A percentile compares a stretch with the other conserved stretches of the same genome.
Conservation (phyloP, 108 stramenopile genomes). For the Nitzschia sp. region DNA sequence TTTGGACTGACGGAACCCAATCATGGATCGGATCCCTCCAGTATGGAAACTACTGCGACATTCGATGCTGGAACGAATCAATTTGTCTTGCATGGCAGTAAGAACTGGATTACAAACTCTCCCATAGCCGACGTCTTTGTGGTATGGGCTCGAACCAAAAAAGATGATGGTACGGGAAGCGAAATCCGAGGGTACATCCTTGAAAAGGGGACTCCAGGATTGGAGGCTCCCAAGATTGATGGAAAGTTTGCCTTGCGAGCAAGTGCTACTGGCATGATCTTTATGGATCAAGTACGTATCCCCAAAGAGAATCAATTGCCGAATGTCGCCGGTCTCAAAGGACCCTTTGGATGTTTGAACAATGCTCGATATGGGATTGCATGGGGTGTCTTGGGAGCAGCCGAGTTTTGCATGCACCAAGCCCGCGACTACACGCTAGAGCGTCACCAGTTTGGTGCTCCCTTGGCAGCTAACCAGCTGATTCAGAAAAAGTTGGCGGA, state of each 20-base stretch:
- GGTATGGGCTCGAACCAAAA: slow-evolving; percentile 88
- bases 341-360: slow-evolving; percentile 94
- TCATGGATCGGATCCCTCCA: slow-evolving; percentile 91
- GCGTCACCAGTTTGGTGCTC: slow-evolving; percentile 90
- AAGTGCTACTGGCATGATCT: slow-evolving; percentile 89
- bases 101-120: slow-evolving; percentile 98
- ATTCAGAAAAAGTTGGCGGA: slow-evolving; percentile 95
- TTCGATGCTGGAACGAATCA: slow-evolving; percentile 78
- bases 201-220: slow-evolving; percentile 80
- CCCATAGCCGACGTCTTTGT: slow-evolving; percentile 95
- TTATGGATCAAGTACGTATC: slow-evolving; percentile 89
- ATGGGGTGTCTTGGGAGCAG: slow-evolving; percentile 95
- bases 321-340: slow-evolving; percentile 61
- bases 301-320: slow-evolving; percentile 61
- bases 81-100: slow-evolving; percentile 89
- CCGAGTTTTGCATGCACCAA: slow-evolving; percentile 80
- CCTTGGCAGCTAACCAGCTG: slow-evolving; percentile 93
- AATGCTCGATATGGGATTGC: slow-evolving; percentile 96
- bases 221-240: slow-evolving; percentile 86
- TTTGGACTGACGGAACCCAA: slow-evolving; percentile 98
- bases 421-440: slow-evolving; percentile 89
- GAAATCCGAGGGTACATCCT: slow-evolving; percentile 87
- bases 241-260: slow-evolving; percentile 92
- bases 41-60: slow-evolving; percentile 86
- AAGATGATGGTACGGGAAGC: slow-evolving; percentile 25